phyloP scores from a whole-genome alignment of 805 yeast genomes.

The Wickerhamomyces alni region DNA sequence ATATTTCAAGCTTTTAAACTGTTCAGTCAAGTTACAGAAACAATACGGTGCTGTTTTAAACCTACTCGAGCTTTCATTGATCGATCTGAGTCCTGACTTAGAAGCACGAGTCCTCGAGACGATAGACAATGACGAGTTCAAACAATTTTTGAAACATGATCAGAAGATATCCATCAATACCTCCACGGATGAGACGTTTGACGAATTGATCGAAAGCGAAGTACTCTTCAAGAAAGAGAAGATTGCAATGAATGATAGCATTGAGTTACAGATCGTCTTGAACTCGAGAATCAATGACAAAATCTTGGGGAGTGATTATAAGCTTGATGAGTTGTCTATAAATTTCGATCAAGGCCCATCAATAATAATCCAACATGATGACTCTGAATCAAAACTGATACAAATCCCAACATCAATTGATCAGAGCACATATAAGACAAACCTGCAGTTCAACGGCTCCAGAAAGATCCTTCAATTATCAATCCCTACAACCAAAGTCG shows the following conservation, averaged over 20 bases:
- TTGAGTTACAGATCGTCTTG: constrained; percentile 27
- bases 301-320: constrained; percentile 1
- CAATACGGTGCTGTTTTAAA: constrained; percentile 28
- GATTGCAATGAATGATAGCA: constrained; percentile 14
- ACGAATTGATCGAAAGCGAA: constrained; percentile 17
- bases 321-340: constrained; percentile 7
- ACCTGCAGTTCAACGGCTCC: constrained; percentile 11
- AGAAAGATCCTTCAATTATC: constrained; percentile 12
- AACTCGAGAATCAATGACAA: constrained; percentile 21
- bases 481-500: constrained; percentile 15
- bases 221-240: constrained; percentile 15
- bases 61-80: constrained; percentile 27
- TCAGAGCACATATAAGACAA: constrained; percentile 1
- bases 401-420: neutral
- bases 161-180: constrained; percentile 18
- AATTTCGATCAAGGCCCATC: constrained; percentile 6
- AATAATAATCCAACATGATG: constrained; percentile 4
- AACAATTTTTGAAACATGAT: constrained; percentile 4
- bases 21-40: constrained; percentile 29
- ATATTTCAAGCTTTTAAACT: constrained; percentile 31
- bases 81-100: constrained; percentile 7
- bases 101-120: constrained; percentile 1
- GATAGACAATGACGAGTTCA: constrained; percentile 1
- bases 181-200: constrained; percentile 19
- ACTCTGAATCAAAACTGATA: neutral